phyloP scores from a whole-genome alignment of 169 alveolate genomes.

The Plasmodium billcollinsi region DNA sequence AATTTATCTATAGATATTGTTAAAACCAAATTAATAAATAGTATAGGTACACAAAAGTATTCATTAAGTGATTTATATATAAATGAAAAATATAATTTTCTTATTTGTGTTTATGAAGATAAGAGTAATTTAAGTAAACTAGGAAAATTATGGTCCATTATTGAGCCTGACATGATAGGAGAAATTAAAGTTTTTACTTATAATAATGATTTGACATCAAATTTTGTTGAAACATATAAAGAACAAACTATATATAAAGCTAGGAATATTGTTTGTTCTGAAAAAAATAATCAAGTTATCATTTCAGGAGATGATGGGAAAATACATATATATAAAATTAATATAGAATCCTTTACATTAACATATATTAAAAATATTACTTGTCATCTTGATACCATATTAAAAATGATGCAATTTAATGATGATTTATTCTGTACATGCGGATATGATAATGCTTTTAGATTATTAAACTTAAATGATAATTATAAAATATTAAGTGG shows the following conservation, averaged over 20 bases:
- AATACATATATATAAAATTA: constrained; percentile 57
- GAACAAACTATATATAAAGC: constrained; percentile 74
- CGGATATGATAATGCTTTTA: constrained; percentile 85
- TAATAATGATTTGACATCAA: constrained; percentile 77
- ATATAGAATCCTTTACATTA: constrained; percentile 50
- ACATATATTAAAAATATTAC: constrained; percentile 74
- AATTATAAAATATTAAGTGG: constrained; percentile 80
- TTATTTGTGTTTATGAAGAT: constrained; percentile 80
- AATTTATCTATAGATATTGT: constrained; percentile 55
- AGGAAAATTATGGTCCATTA: constrained; percentile 86
- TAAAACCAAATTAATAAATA: constrained; percentile 55
- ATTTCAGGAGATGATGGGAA: constrained; percentile 77
- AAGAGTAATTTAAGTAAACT: constrained; percentile 83
- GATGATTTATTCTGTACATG: constrained; percentile 79
- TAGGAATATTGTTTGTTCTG: constrained; percentile 47
- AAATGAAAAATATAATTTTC: constrained; percentile 45
- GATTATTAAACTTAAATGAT: constrained; percentile 74
- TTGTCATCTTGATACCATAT: constrained; percentile 81
- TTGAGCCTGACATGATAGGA: constrained; percentile 86
- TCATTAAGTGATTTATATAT: constrained; percentile 63
- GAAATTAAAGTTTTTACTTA: constrained; percentile 78
- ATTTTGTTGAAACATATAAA: constrained; percentile 51
- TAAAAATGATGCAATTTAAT: constrained; percentile 60
- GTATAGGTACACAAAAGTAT: constrained; percentile 63
- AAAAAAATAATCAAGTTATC: constrained; percentile 35